A percentile compares a stretch with the other conserved stretches of the same genome.
Conservation (phyloP, 2,329 filamentous ascomycete species). For the Fusarium abutilonis region DNA sequence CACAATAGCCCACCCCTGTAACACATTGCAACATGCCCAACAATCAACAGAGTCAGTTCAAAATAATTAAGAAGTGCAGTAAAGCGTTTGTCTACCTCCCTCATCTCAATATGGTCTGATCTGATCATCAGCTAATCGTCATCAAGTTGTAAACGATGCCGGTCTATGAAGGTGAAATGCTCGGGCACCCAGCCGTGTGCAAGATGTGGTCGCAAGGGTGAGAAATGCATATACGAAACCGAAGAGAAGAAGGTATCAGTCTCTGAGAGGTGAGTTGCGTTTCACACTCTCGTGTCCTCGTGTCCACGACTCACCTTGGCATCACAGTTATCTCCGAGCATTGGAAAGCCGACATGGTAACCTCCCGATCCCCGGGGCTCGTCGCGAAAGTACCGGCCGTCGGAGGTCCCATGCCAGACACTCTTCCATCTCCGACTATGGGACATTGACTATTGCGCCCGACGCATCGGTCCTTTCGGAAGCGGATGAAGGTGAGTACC, state of each 20-base stretch:
- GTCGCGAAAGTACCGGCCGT: neutral
- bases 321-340: slow-evolving; percentile 38
- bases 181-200: slow-evolving; percentile 41
- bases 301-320: too few relatives aligned
- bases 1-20: neutral
- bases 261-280: slow-evolving; percentile 35
- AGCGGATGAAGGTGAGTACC: slow-evolving; percentile 12
- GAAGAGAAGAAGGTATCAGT: slow-evolving; percentile 42
- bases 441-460: slow-evolving; percentile 7
- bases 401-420: slow-evolving; percentile 14
- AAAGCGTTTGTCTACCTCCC: slow-evolving; percentile 35
- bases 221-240: slow-evolving; percentile 37
- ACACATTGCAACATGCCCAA: slow-evolving; percentile 23
- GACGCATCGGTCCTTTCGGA: slow-evolving; percentile 5
- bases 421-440: slow-evolving; percentile 37
- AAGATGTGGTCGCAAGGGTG: slow-evolving; percentile 41
- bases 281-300: too few relatives aligned
- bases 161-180: slow-evolving; percentile 45
- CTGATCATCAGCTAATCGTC: slow-evolving; percentile 7
- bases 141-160: slow-evolving; percentile 42
- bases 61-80: slow-evolving; percentile 39
- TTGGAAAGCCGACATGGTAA: slow-evolving; percentile 36
- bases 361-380: slow-evolving; percentile 16
- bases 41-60: slow-evolving; percentile 16
- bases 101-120: neutral